These are phyloP conservation scores for Amaranthus hypochondriacus DNA, from an alignment of 148 eudicot species.

Conservation along the genomic window DNA sequence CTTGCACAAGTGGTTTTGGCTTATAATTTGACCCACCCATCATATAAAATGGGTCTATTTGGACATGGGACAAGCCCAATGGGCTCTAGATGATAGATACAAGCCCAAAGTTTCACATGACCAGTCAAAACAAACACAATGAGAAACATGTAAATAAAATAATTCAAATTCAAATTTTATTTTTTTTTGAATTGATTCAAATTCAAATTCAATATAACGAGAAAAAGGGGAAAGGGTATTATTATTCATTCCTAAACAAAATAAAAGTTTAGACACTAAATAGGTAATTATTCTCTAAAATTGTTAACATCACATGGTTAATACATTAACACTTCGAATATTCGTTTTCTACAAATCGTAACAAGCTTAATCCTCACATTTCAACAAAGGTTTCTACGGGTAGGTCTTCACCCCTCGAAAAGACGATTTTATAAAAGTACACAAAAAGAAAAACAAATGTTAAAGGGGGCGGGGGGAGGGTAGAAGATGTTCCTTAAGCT, in stretches of 20 bases:
- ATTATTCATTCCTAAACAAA: constrained; percentile 3
- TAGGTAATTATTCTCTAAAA: constrained; percentile 24
- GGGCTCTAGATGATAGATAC: too few species aligned
- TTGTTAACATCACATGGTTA: constrained; percentile 15
- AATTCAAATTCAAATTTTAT: too few species aligned
- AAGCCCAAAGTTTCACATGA: too few species aligned
- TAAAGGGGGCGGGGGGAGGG: background rate
- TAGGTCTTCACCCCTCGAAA: constrained; percentile 6
- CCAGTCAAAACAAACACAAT: too few species aligned
- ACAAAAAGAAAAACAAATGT: background rate
- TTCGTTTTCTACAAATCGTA: constrained; percentile 16
- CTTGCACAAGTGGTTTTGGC: too few species aligned
- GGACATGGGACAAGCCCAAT: too few species aligned
- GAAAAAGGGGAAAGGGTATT: background rate
- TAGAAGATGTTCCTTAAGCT: background rate
- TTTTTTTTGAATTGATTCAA: too few species aligned
- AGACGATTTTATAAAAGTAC: background rate
- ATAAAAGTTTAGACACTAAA: background rate
- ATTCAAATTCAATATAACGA: background rate
- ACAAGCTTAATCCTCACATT: constrained; percentile 21
- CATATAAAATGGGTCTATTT: too few species aligned
- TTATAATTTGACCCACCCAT: too few species aligned
- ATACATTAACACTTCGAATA: constrained; percentile 24
- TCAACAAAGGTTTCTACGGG: constrained; percentile 17
- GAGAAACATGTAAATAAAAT: too few species aligned